phyloP scores from a whole-genome alignment of 768 basidiomycete genomes.

The Podaxis sp. region DNA sequence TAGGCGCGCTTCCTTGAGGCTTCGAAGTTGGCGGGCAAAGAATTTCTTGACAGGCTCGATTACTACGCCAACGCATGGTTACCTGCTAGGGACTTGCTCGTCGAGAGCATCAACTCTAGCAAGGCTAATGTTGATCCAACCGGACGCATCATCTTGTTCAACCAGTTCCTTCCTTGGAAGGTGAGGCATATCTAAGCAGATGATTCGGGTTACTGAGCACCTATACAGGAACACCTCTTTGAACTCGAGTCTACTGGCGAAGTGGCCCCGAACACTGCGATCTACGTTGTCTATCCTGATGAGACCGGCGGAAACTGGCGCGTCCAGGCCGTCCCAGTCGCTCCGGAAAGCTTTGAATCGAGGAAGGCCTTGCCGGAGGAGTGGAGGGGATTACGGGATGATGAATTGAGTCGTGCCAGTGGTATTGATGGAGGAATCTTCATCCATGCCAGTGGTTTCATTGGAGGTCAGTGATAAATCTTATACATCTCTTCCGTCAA shows the following conservation, averaged over 20 bases:
- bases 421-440: conserved; percentile 88
- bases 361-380: conserved; percentile 89
- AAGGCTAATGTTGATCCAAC: conserved; percentile 62
- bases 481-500: neutral
- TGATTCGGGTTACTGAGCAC: neutral
- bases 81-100: conserved; percentile 82
- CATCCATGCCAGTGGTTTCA: conserved; percentile 95
- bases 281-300: conserved; percentile 91
- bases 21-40: conserved; percentile 78
- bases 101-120: conserved; percentile 51
- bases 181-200: conserved; percentile 32
- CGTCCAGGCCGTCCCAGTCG: conserved; percentile 85
- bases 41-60: conserved; percentile 77
- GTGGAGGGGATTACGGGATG: conserved; percentile 93
- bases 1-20: conserved; percentile 78
- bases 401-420: conserved; percentile 66
- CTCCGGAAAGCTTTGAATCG: conserved; percentile 84
- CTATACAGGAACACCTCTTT: conserved; percentile 75
- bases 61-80: conserved; percentile 92
- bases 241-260: conserved; percentile 67
- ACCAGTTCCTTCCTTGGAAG: conserved; percentile 88
- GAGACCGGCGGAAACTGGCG: conserved; percentile 79
- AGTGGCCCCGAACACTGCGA: conserved; percentile 49
- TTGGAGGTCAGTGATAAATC: conserved; percentile 64
- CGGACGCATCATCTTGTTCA: conserved; percentile 79